phyloP scores from a whole-genome alignment of 768 basidiomycete species.

The Pholiota microspora region DNA sequence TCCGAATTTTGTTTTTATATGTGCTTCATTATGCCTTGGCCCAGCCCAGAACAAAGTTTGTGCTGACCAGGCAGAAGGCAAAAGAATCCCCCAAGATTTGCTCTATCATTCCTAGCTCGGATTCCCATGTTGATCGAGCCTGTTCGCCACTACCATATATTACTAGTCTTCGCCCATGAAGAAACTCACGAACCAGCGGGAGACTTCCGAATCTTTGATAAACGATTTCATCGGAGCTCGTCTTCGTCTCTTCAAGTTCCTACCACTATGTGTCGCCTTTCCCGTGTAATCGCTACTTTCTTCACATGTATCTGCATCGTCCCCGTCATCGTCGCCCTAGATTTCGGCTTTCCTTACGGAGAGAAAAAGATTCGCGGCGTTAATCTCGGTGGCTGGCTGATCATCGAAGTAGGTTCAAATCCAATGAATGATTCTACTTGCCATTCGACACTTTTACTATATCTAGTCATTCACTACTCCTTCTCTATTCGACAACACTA shows the following conservation, averaged over 20 bases:
- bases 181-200: too few relatives aligned
- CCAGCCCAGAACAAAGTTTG: too few relatives aligned
- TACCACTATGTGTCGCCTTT: neutral
- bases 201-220: too few relatives aligned
- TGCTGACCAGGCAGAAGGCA: too few relatives aligned
- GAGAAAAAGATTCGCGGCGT: constrained; percentile 15
- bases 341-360: constrained; percentile 13
- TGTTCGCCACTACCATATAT: neutral
- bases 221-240: too few relatives aligned
- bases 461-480: constrained; percentile 14
- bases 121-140: neutral
- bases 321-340: constrained; percentile 5
- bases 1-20: too few relatives aligned
- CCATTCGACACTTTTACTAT: too few relatives aligned
- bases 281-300: constrained; percentile 1
- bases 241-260: neutral
- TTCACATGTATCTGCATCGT: constrained; percentile 3
- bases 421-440: too few relatives aligned
- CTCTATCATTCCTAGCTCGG: neutral
- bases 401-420: constrained; percentile 14
- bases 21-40: too few relatives aligned
- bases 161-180: neutral
- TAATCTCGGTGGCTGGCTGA: constrained; percentile 16
- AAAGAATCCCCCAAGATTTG: too few relatives aligned
- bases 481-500: constrained; percentile 11